phyloP scores from a whole-genome alignment of 2,329 filamentous ascomycete genomes.

The Trichophyton verrucosum region DNA sequence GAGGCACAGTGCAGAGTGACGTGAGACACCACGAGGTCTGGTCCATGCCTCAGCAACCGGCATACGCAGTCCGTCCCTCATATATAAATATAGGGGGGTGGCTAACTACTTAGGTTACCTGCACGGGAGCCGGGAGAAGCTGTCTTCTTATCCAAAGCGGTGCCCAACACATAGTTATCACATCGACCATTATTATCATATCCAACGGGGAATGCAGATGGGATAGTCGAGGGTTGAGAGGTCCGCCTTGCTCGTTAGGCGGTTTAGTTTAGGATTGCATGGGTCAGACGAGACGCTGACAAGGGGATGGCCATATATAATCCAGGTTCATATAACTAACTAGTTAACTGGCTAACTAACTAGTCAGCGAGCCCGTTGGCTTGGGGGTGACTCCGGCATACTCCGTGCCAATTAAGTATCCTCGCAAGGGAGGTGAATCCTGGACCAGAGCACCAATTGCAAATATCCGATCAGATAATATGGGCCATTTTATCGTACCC shows the following conservation, averaged over 20 bases:
- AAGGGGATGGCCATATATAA: neutral
- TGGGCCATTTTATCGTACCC: neutral
- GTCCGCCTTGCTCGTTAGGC: neutral
- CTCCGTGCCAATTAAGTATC: neutral
- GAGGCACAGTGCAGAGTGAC: neutral
- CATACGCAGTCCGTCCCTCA: neutral
- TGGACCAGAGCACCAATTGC: neutral
- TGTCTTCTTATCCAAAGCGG: neutral
- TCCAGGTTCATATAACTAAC: neutral
- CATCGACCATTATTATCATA: neutral
- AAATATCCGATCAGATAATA: neutral
- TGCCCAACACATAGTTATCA: neutral
- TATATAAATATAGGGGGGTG: neutral
- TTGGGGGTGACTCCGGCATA: neutral
- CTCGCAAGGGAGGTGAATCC: neutral
- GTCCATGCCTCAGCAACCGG: neutral
- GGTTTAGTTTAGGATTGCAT: neutral
- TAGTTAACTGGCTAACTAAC: no score
- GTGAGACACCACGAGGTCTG: constrained; percentile 3
- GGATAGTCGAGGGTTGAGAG: neutral
- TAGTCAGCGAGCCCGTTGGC: no score
- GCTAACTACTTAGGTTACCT: neutral
- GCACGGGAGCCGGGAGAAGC: neutral
- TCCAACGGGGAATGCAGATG: neutral
- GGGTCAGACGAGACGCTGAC: neutral